phyloP scores from a whole-genome alignment of 805 yeast species.

The Citeromyces nyonsensis region DNA sequence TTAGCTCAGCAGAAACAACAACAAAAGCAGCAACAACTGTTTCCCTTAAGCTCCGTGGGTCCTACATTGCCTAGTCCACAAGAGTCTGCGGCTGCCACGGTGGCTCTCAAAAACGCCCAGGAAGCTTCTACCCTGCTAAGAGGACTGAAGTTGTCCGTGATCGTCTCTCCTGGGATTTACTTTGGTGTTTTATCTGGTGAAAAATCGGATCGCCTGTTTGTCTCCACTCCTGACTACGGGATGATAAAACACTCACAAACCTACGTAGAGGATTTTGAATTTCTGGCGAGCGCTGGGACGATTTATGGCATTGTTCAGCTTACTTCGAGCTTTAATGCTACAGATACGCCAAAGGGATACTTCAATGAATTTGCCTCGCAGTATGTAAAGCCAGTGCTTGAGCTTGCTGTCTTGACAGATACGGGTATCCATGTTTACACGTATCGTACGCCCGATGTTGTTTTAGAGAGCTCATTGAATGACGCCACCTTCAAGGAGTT shows the following conservation, averaged over 20 bases:
- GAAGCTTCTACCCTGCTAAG: conserved; percentile 37
- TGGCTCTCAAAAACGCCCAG: conserved; percentile 32
- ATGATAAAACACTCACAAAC: conserved; percentile 57
- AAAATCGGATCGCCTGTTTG: conserved; percentile 34
- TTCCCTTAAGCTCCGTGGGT: neutral
- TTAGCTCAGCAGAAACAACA: conserved; percentile 16
- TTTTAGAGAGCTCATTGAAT: conserved; percentile 49
- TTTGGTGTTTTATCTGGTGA: conserved; percentile 37
- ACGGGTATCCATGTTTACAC: conserved; percentile 65
- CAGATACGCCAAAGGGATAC: conserved; percentile 65
- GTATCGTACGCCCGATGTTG: conserved; percentile 66
- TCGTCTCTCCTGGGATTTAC: conserved; percentile 79
- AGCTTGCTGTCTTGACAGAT: conserved; percentile 71
- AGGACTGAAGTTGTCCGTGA: conserved; percentile 38
- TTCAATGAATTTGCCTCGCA: conserved; percentile 82
- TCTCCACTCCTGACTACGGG: conserved; percentile 78
- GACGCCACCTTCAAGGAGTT: conserved; percentile 55
- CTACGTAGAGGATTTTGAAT: conserved; percentile 71
- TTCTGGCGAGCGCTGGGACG: conserved; percentile 35
- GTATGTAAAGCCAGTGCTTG: conserved; percentile 48
- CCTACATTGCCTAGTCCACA: neutral
- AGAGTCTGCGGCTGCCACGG: conserved; percentile 1
- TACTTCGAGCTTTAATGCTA: conserved; percentile 56
- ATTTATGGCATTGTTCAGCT: conserved; percentile 65
- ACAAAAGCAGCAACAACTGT: conserved; percentile 9